These are phyloP conservation scores for Meira miltonrushii DNA, from an alignment of 1,284 basidiomycete genomes.

Conservation along the genomic window DNA sequence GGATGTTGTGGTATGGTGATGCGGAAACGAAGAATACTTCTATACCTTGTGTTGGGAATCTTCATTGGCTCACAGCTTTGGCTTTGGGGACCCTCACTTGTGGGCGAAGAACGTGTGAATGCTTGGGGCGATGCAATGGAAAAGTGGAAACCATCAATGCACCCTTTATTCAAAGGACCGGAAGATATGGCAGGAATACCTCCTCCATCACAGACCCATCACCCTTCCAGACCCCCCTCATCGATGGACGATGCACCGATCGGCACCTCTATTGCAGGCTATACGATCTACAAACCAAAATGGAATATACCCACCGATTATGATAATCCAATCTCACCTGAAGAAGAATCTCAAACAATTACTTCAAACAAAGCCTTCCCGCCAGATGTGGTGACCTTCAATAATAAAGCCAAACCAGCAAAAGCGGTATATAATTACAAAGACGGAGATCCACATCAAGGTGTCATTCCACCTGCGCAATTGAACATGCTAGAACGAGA, in stretches of 20 bases:
- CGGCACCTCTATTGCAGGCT: not conserved
- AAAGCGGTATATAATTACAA: not conserved
- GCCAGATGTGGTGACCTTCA: not conserved
- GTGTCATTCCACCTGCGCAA: constrained; percentile 10
- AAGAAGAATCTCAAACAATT: not conserved
- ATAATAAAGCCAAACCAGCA: not conserved
- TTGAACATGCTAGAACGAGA: constrained; percentile 9
- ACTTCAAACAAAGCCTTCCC: not conserved
- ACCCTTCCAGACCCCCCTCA: not conserved
- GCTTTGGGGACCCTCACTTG: not conserved
- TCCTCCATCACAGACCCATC: not conserved
- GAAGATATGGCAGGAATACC: not conserved
- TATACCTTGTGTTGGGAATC: too few relatives aligned
- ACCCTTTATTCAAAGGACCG: not conserved
- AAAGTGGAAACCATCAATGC: too few relatives aligned
- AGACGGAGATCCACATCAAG: constrained; percentile 15
- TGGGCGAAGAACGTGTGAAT: not conserved
- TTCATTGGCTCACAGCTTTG: not conserved
- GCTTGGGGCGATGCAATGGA: not conserved
- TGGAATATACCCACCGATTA: not conserved
- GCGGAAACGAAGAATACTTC: too few relatives aligned
- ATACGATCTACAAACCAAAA: not conserved
- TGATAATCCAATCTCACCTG: not conserved
- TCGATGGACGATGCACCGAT: not conserved
- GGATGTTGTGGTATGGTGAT: too few relatives aligned